A percentile compares a stretch with the other conserved stretches of the same genome.
Evolutionary conservation across 225 moss, liverwort and hornwort genomes (phyloP).

Genomic region (Antitrichia curtipendula): DNA sequence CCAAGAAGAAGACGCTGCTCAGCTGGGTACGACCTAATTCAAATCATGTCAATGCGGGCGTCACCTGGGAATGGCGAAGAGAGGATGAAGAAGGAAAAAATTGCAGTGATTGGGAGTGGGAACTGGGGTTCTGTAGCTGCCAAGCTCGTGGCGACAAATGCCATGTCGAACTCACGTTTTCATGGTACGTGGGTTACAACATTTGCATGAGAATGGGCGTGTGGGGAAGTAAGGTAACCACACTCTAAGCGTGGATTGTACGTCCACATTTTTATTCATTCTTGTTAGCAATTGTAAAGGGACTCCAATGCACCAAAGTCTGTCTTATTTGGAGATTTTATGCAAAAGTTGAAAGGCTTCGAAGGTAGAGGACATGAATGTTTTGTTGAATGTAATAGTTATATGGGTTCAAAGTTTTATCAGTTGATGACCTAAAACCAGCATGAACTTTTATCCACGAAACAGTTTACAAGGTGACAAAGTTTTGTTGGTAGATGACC

Average conservation of each 20-base stretch:
- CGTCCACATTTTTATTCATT: not conserved
- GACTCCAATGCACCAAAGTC: not conserved
- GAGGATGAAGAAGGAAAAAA: conserved; percentile 6
- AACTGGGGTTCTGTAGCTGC: conserved; percentile 75
- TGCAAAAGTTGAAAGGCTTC: not conserved
- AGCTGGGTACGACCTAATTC: not conserved
- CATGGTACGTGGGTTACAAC: conserved; percentile 22
- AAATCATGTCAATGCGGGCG: not conserved
- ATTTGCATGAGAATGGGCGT: not conserved
- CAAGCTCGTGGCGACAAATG: conserved; percentile 51
- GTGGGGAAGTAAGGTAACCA: not conserved
- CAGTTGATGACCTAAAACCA: not conserved
- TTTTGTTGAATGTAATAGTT: not conserved
- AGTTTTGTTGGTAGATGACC: not conserved
- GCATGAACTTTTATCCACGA: not conserved
- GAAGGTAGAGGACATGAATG: not conserved
- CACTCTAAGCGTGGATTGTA: not conserved
- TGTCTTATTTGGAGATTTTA: not conserved
- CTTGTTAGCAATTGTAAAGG: not conserved
- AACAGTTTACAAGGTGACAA: not conserved
- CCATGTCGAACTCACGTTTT: conserved; percentile 24
- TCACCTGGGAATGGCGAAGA: not conserved
- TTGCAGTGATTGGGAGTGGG: conserved; percentile 73
- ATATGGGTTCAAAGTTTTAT: not conserved
- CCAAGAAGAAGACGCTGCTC: not conserved